Evolutionary conservation across 331 rosid species (phyloP).

Genomic region (Spiraea crenata): DNA sequence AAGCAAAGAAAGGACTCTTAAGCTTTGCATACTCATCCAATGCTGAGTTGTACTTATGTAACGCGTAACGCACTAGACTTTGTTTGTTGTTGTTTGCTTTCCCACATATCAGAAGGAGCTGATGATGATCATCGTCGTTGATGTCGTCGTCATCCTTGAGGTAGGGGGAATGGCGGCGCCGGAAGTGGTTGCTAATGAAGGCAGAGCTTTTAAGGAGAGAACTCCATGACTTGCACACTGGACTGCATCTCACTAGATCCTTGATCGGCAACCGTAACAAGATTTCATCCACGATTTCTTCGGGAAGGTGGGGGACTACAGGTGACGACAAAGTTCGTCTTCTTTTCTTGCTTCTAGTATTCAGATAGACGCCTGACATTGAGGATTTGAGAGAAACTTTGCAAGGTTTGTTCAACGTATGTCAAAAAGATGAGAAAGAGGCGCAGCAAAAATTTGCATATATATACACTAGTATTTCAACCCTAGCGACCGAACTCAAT

Average conservation of each 20-base stretch:
- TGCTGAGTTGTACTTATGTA: background rate
- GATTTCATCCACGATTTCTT: no score
- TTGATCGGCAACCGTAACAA: background rate
- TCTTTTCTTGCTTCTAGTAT: no score
- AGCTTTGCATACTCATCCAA: background rate
- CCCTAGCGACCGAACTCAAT: no score
- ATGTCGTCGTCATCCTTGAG: background rate
- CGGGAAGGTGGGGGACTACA: no score
- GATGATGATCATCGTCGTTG: background rate
- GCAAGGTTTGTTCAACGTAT: no score
- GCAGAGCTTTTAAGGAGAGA: background rate
- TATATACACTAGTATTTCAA: no score
- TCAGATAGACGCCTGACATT: no score
- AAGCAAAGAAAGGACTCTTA: background rate
- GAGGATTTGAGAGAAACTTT: no score
- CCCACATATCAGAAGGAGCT: background rate
- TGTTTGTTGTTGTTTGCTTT: no score
- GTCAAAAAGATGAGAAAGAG: no score
- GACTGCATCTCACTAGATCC: background rate
- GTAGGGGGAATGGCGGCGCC: background rate
- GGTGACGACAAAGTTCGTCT: no score
- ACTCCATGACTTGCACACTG: background rate
- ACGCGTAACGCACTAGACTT: background rate
- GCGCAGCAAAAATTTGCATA: no score
- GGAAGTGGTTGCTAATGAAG: background rate